These are phyloP conservation scores for Cymbopogon citratus DNA, from an alignment of 176 grass and related monocot species.

Conservation along the genomic window DNA sequence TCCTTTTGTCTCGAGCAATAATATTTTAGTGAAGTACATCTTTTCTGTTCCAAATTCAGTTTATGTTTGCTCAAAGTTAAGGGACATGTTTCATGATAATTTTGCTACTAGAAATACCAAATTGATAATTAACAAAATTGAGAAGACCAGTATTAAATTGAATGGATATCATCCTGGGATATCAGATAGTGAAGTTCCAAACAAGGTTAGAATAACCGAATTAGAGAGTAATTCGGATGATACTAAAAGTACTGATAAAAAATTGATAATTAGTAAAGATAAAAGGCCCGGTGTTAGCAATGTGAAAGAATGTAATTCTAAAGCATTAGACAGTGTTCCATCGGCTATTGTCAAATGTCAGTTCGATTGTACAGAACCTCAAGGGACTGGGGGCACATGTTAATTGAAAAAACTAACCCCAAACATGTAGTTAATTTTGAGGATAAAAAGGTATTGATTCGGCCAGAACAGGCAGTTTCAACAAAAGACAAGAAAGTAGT, in stretches of 20 bases:
- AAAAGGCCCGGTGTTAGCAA: background rate
- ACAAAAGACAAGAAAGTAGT: background rate
- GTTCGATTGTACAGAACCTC: background rate
- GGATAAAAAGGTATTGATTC: background rate
- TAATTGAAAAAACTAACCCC: background rate
- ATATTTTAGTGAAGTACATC: too few species aligned
- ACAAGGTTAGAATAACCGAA: background rate
- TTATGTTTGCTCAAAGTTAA: background rate
- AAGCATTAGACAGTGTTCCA: background rate
- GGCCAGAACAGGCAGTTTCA: background rate
- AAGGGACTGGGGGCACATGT: background rate
- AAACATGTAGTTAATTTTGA: background rate
- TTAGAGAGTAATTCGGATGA: background rate
- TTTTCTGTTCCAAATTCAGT: background rate
- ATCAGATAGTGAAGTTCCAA: background rate
- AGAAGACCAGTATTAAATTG: too few species aligned
- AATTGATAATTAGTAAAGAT: background rate
- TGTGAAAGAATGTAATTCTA: background rate
- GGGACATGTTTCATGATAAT: background rate
- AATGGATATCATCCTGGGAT: too few species aligned
- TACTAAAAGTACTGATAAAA: background rate
- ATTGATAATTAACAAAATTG: background rate
- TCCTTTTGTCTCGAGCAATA: too few species aligned
- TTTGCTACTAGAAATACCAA: background rate
- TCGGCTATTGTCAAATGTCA: background rate